phyloP scores from a whole-genome alignment of 2,329 filamentous ascomycete genomes.

The Stagonosporopsis chrysanthemi region DNA sequence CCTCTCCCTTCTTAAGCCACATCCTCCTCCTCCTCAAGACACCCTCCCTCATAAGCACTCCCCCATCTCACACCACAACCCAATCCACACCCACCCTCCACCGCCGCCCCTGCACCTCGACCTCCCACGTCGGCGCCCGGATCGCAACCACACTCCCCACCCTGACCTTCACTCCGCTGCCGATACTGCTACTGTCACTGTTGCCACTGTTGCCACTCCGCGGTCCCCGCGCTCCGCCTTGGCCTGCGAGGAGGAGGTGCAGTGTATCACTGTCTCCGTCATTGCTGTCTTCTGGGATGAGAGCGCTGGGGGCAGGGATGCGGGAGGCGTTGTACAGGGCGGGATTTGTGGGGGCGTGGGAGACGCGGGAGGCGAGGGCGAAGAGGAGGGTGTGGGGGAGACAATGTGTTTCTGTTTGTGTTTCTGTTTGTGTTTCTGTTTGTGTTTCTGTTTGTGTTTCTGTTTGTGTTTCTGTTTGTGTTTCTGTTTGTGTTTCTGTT shows the following conservation, averaged over 20 bases:
- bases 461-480: too few species aligned
- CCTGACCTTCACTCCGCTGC: conserved; percentile 33
- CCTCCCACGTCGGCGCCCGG: conserved; percentile 52
- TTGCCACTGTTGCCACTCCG: not conserved
- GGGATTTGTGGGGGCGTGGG: conserved; percentile 9
- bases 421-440: too few species aligned
- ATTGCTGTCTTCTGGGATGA: not conserved
- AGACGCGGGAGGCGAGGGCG: too few species aligned
- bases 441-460: too few species aligned
- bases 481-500: too few species aligned
- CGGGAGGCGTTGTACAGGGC: conserved; percentile 25
- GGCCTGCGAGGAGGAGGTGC: conserved; percentile 40
- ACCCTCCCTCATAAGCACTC: too few species aligned
- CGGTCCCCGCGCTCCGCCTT: conserved; percentile 30
- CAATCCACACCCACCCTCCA: conserved; percentile 56
- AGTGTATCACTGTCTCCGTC: conserved; percentile 6
- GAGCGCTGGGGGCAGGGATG: not conserved
- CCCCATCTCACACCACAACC: conserved; percentile 31
- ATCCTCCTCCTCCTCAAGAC: too few species aligned
- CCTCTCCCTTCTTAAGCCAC: too few species aligned
- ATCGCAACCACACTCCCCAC: conserved; percentile 45
- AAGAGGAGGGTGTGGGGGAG: too few species aligned
- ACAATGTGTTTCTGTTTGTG: too few species aligned
- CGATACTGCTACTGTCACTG: too few species aligned
- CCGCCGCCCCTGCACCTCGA: conserved; percentile 43